A percentile compares a stretch with the other conserved stretches of the same genome.
Conservation (phyloP, 495 filamentous ascomycete species). For the Alectoria sarmentosa region DNA sequence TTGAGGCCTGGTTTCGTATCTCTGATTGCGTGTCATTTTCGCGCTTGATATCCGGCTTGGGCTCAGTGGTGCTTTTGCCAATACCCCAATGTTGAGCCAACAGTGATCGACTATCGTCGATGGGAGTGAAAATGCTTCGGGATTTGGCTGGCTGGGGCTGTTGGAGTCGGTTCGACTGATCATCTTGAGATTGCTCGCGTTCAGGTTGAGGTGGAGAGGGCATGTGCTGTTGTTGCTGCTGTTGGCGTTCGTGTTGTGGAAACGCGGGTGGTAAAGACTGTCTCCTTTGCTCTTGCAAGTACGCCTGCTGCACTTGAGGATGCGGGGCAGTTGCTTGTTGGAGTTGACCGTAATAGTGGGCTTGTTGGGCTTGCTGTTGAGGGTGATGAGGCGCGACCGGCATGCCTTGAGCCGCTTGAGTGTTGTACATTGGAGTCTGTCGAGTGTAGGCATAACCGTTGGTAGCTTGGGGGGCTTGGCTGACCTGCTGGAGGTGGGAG, state of each 20-base stretch:
- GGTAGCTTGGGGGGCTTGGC: conserved; percentile 23
- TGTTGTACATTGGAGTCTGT: conserved; percentile 72
- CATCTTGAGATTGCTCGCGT: conserved; percentile 32
- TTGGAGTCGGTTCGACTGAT: conserved; percentile 47
- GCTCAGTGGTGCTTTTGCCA: conserved; percentile 42
- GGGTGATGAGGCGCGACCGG: conserved; percentile 28
- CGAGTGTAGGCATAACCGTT: conserved; percentile 83
- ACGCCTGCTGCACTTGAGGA: conserved; percentile 56
- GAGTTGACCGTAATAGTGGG: conserved; percentile 35
- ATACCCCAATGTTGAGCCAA: conserved; percentile 77
- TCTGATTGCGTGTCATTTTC: conserved; percentile 38
- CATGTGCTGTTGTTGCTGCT: conserved; percentile 30
- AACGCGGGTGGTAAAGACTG: conserved; percentile 53
- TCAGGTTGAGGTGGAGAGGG: conserved; percentile 37
- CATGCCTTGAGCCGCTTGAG: conserved; percentile 44
- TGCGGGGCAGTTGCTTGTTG: conserved; percentile 39
- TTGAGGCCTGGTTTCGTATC: conserved; percentile 28
- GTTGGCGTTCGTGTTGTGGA: conserved; percentile 35
- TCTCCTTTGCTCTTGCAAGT: conserved; percentile 60
- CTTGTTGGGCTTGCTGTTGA: conserved; percentile 39
- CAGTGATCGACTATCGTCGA: conserved; percentile 86
- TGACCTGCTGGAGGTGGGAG: conserved; percentile 43
- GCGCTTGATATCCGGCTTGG: conserved; percentile 35
- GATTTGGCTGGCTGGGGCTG: conserved; percentile 75
- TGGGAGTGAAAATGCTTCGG: conserved; percentile 93